Percentiles rank a stretch among this genome's conserved stretches.
Conservation (phyloP, 345 rosid genomes). For the Camelina sativa region DNA sequence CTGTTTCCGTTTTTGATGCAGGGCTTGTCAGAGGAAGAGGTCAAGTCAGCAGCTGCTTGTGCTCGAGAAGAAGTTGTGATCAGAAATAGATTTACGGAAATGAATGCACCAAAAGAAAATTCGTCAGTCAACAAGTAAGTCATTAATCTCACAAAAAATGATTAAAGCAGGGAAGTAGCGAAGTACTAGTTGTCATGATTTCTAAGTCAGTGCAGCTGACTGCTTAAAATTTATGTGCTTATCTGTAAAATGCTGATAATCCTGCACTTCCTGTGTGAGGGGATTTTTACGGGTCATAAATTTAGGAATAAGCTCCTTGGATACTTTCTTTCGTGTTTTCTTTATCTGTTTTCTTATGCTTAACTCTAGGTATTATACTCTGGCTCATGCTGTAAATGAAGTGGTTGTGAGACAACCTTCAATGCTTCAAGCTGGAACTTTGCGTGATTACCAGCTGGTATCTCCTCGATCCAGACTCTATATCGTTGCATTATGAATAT, state of each 20-base stretch:
- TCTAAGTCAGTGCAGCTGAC: conserved; percentile 11
- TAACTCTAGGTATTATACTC: conserved; percentile 78
- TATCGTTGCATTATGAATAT: conserved; percentile 19
- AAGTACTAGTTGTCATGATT: conserved; percentile 25
- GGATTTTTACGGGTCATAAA: background rate
- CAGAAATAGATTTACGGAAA: conserved; percentile 88
- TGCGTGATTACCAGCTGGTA: conserved; percentile 99
- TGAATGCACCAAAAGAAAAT: conserved; percentile 95
- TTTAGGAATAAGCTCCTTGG: conserved; percentile 28
- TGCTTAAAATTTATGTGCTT: conserved; percentile 8
- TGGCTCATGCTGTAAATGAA: conserved; percentile 99
- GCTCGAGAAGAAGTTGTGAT: conserved; percentile 98
- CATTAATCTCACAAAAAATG: conserved; percentile 14
- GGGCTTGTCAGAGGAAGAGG: conserved; percentile 99
- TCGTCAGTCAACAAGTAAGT: conserved; percentile 96
- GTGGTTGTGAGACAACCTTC: conserved; percentile 91
- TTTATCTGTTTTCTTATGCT: conserved; percentile 17
- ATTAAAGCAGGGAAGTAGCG: conserved; percentile 13
- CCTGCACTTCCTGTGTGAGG: conserved; percentile 14
- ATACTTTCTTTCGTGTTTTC: conserved; percentile 29
- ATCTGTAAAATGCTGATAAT: conserved; percentile 27
- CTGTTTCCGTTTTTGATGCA: conserved; percentile 43
- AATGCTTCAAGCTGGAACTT: conserved; percentile 89
- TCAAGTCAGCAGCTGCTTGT: conserved; percentile 89
- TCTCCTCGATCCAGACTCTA: conserved; percentile 42